Evolutionary conservation across 768 basidiomycete genomes (phyloP).

Genomic region (Collybia sordida): DNA sequence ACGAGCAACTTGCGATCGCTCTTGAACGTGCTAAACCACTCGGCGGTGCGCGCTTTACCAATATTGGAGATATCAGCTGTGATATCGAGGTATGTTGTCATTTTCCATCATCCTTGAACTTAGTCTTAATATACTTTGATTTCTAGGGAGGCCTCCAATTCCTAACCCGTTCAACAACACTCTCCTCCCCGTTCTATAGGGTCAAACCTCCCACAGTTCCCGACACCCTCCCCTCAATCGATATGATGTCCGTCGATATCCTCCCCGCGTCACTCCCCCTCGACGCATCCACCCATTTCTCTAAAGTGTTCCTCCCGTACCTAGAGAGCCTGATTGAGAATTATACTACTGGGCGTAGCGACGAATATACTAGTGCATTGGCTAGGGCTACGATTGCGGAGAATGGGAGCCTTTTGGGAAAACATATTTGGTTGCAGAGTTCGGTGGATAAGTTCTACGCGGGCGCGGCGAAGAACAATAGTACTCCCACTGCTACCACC

Average conservation of each 20-base stretch:
- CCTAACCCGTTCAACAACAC: constrained; percentile 71
- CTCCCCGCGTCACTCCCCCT: constrained; percentile 81
- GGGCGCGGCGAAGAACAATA: constrained; percentile 1
- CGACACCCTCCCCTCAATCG: constrained; percentile 51
- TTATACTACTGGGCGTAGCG: constrained; percentile 28
- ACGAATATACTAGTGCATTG: constrained; percentile 45
- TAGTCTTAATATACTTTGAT: not conserved
- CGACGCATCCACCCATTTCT: constrained; percentile 82
- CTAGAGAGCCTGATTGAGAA: constrained; percentile 52
- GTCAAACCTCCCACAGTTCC: constrained; percentile 40
- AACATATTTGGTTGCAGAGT: constrained; percentile 59
- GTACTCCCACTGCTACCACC: not conserved
- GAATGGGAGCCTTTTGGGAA: constrained; percentile 50
- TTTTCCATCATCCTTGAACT: not conserved
- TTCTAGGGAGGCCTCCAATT: constrained; percentile 83
- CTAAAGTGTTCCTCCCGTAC: constrained; percentile 64
- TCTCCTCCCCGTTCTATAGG: constrained; percentile 72
- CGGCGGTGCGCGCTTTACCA: constrained; percentile 58
- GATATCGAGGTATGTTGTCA: constrained; percentile 63
- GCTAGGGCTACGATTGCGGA: constrained; percentile 70
- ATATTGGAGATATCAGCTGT: constrained; percentile 87
- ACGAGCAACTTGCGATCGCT: constrained; percentile 52
- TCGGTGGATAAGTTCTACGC: constrained; percentile 46
- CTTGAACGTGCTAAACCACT: constrained; percentile 48
- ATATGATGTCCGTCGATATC: constrained; percentile 91